phyloP scores from a whole-genome alignment of 2,329 filamentous ascomycete species.

The Penicillium olsonii region DNA sequence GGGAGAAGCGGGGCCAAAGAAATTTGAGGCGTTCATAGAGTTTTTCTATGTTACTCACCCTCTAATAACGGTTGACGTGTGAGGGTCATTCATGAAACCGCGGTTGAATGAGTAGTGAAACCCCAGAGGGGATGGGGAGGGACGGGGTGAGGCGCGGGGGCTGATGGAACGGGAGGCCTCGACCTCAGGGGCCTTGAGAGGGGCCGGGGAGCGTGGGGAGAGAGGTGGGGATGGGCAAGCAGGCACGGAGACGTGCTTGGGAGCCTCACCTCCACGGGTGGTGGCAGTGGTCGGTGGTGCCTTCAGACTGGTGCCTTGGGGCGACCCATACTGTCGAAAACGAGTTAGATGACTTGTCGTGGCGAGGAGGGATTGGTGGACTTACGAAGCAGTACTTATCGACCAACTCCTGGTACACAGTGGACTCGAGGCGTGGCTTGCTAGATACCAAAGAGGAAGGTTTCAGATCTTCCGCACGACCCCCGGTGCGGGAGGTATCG shows the following conservation, averaged over 20 bases:
- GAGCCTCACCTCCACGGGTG: conserved; percentile 13
- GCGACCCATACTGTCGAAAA: conserved; percentile 51
- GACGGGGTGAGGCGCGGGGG: conserved; percentile 19
- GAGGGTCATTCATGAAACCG: conserved; percentile 27
- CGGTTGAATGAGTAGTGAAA: conserved; percentile 28
- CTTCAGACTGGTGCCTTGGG: conserved; percentile 37
- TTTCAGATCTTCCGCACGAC: conserved; percentile 35
- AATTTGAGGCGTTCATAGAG: conserved; percentile 19
- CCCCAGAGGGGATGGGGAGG: conserved; percentile 24
- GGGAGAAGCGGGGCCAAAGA: conserved; percentile 9
- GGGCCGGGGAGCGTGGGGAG: conserved; percentile 27
- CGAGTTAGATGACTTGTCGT: conserved; percentile 14
- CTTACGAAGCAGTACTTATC: conserved; percentile 99
- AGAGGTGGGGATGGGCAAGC: conserved; percentile 26
- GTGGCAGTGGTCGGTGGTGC: conserved; percentile 14
- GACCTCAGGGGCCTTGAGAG: conserved; percentile 7
- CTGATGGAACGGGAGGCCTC: conserved; percentile 16
- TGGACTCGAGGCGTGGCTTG: conserved; percentile 74
- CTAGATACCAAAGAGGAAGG: conserved; percentile 60
- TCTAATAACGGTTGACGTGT: conserved; percentile 29
- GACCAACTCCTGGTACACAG: conserved; percentile 93
- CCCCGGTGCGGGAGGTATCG: conserved; percentile 14
- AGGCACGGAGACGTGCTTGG: conserved; percentile 13
- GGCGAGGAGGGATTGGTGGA: conserved; percentile 38
- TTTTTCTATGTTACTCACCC: conserved; percentile 25